Evolutionary conservation across 2,329 filamentous ascomycete species (phyloP), one percentile per base, ranked within the genome.

Genomic region (Geosmithia morbida): DNA sequence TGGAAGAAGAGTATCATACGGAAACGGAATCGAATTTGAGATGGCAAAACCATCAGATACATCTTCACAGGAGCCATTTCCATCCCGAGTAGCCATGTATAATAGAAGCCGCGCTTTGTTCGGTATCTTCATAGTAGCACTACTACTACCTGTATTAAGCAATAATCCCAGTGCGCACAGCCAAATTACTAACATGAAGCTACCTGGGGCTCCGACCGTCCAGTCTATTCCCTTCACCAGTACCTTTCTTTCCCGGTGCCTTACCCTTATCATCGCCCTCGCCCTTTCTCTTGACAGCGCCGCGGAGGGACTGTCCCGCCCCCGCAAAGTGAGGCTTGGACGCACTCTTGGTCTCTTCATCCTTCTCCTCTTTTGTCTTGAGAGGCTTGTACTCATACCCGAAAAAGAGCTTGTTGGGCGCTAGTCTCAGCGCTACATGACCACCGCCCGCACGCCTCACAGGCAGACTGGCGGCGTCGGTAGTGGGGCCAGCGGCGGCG

Each of bases 361-460:
- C 77, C 59, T 79, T 81, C 49, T 87, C 79, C 37, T 79, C 83
- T 49, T 83, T 79, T 8, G 85, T 86, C 69, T 87, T 89, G 41
- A 94, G 72, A 0, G 90, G 90, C 63, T 85, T 94, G 60, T 95
- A 76, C 58, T 94, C 84, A 58, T 97, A 98, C 2, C 92, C 92
- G 53, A 98, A 94, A 71, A 98, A 98, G 4, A 98, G 72, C 65
- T 96, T 94, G 57, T 92, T 92, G 0, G 85, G 83, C 0, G 87
- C 77, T 46, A 98, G 63, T 26, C 92, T 77, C 7, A 98, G 73
- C 0, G 88, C 89, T 16, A 37, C 33, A 13, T 26, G 22, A 8
- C 11, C 33, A 16, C 33, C 33, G 53, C 90, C 88, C 14, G 74
- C 80, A 51, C 76, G 64, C 51, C 63, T 65, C 49, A 56, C 65